phyloP scores from a whole-genome alignment of 768 basidiomycete genomes.

The Collybiopsis luxurians region DNA sequence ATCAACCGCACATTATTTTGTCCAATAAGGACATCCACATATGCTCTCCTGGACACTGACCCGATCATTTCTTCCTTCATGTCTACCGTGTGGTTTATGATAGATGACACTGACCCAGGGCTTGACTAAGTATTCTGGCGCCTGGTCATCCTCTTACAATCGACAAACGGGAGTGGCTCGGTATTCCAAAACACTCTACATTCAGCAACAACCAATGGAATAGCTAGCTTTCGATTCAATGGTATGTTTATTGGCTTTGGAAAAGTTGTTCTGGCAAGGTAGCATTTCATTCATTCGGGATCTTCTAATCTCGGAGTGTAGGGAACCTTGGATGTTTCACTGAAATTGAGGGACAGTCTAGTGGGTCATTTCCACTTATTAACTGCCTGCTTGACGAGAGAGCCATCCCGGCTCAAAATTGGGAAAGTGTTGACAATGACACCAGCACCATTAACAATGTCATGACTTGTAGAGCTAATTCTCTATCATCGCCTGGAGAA shows the following conservation, averaged over 20 bases:
- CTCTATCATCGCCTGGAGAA: constrained; percentile 1
- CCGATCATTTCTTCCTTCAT: no score
- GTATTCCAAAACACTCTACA: constrained; percentile 1
- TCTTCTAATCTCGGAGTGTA: neutral
- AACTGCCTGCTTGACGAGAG: neutral
- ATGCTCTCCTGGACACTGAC: no score
- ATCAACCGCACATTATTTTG: no score
- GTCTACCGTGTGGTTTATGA: no score
- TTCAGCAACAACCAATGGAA: neutral
- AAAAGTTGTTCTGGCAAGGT: no score
- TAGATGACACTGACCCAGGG: no score
- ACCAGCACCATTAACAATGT: neutral
- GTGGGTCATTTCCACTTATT: neutral
- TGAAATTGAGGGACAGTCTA: neutral
- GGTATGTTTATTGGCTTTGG: no score
- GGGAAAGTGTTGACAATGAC: no score
- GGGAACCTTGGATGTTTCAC: neutral
- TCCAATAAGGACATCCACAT: no score
- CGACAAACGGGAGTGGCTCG: neutral
- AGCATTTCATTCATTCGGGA: neutral
- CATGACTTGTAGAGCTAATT: neutral
- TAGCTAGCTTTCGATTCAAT: constrained; percentile 3
- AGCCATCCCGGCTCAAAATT: neutral
- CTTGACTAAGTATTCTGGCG: no score
- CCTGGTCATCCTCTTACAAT: no score